Conservation (phyloP, 2,329 filamentous ascomycete genomes). For the Calonectria hongkongensis region DNA sequence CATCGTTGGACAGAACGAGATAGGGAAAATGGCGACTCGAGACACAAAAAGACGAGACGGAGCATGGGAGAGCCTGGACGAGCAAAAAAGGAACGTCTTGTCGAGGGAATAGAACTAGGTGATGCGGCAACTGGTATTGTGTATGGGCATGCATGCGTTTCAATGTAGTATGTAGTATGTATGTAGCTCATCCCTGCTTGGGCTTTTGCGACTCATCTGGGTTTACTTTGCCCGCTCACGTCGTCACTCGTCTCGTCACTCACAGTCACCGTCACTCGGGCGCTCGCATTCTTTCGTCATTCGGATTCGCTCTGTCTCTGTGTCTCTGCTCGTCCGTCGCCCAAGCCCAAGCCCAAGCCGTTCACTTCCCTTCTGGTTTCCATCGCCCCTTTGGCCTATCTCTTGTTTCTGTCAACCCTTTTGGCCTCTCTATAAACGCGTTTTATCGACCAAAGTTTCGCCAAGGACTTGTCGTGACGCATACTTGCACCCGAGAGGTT, state of each 20-base stretch:
- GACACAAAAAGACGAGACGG: conserved; percentile 18
- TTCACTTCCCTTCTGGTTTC: background rate
- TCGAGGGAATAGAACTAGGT: background rate
- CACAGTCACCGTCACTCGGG: conserved; percentile 22
- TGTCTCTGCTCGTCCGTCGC: background rate
- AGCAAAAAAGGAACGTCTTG: background rate
- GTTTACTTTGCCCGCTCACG: conserved; percentile 35
- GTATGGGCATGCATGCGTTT: conserved; percentile 8
- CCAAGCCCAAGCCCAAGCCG: conserved; percentile 23
- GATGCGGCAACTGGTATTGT: conserved; percentile 1
- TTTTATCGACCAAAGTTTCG: conserved; percentile 32
- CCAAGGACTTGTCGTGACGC: conserved; percentile 30
- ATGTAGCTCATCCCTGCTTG: conserved; percentile 4
- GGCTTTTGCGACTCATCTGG: conserved; percentile 33
- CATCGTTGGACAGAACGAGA: conserved; percentile 12
- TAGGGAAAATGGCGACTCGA: conserved; percentile 26
- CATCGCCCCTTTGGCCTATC: background rate
- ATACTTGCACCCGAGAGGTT: conserved; percentile 30
- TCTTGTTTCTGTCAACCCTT: background rate
- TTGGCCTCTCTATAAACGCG: background rate
- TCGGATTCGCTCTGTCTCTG: conserved; percentile 14
- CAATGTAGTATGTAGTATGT: conserved; percentile 17
- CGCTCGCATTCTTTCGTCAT: conserved; percentile 18
- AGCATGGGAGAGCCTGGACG: background rate
- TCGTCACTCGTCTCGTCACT: background rate